These are phyloP conservation scores for Syncephalastrum sp. DNA, from an alignment of 371 early-diverging fungal species.

Conservation along the genomic window DNA sequence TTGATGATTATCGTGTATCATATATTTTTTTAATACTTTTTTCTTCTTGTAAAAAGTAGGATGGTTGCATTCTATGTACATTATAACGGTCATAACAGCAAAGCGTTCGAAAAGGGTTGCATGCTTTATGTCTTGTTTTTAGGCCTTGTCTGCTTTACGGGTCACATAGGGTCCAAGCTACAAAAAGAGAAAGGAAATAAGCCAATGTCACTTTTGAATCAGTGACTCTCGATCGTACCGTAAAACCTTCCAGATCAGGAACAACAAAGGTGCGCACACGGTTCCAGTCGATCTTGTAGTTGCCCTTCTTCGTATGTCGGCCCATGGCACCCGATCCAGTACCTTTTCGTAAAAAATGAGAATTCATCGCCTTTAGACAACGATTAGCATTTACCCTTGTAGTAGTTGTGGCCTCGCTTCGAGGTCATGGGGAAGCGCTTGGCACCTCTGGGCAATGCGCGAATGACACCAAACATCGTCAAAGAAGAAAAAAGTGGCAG, in stretches of 20 bases:
- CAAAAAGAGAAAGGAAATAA: too few relatives aligned
- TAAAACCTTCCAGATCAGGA: conserved; percentile 71
- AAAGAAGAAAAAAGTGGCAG: too few relatives aligned
- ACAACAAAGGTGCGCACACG: conserved; percentile 82
- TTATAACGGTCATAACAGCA: too few relatives aligned
- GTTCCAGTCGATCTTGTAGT: conserved; percentile 70
- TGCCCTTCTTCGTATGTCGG: conserved; percentile 78
- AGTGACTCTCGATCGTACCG: conserved; percentile 35
- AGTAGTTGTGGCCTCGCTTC: conserved; percentile 81
- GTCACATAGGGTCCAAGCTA: too few relatives aligned
- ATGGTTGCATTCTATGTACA: too few relatives aligned
- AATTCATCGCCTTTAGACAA: background rate
- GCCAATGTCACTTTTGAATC: too few relatives aligned
- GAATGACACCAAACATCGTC: conserved; percentile 71
- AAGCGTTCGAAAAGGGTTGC: too few relatives aligned
- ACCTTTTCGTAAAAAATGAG: conserved; percentile 37
- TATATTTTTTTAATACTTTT: too few relatives aligned
- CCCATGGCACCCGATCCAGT: conserved; percentile 85
- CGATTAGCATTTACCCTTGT: conserved; percentile 65
- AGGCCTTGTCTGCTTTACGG: too few relatives aligned
- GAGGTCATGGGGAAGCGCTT: conserved; percentile 74
- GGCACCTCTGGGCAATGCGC: conserved; percentile 72
- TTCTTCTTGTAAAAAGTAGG: too few relatives aligned
- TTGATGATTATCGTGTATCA: too few relatives aligned
- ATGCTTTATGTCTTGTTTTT: too few relatives aligned